Conservation (phyloP, 352 stramenopile species). For the Paralagenidium karlingii region DNA sequence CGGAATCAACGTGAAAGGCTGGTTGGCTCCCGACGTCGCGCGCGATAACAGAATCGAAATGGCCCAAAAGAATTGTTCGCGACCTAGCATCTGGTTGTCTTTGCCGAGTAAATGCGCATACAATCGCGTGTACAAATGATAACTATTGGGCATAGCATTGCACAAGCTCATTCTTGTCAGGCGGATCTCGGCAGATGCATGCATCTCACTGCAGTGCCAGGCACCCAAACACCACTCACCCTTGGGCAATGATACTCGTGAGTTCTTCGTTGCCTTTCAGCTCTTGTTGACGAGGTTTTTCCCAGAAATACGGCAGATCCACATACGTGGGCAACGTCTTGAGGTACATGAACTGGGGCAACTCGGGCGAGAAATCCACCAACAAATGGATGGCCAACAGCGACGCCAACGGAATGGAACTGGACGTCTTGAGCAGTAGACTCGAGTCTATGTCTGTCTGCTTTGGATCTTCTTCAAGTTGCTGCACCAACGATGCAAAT, state of each 20-base stretch:
- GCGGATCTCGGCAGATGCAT: conserved; percentile 1
- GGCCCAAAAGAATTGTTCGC: conserved; percentile 66
- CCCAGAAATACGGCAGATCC: conserved; percentile 60
- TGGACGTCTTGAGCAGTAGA: no score
- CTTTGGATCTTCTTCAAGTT: conserved; percentile 1
- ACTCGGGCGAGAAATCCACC: conserved; percentile 27
- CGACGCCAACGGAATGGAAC: conserved; percentile 23
- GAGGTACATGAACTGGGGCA: conserved; percentile 27
- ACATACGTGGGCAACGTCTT: conserved; percentile 36
- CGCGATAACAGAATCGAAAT: conserved; percentile 72
- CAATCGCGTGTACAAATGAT: conserved; percentile 49
- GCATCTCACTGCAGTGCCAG: conserved; percentile 7
- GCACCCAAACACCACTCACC: conserved; percentile 17
- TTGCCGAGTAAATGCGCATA: conserved; percentile 59
- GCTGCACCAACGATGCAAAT: no score
- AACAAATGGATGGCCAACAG: conserved; percentile 55
- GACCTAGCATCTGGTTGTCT: conserved; percentile 30
- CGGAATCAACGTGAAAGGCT: conserved; percentile 73
- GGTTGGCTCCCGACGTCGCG: conserved; percentile 50
- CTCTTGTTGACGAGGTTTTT: conserved; percentile 39
- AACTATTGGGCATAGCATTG: not conserved
- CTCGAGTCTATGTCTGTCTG: no score
- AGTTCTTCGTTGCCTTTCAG: conserved; percentile 46
- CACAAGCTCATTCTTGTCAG: not conserved
- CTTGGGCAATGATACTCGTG: conserved; percentile 42